Evolutionary conservation across 2,329 filamentous ascomycete species (phyloP).

Genomic region (Hymenoscyphus repandus): DNA sequence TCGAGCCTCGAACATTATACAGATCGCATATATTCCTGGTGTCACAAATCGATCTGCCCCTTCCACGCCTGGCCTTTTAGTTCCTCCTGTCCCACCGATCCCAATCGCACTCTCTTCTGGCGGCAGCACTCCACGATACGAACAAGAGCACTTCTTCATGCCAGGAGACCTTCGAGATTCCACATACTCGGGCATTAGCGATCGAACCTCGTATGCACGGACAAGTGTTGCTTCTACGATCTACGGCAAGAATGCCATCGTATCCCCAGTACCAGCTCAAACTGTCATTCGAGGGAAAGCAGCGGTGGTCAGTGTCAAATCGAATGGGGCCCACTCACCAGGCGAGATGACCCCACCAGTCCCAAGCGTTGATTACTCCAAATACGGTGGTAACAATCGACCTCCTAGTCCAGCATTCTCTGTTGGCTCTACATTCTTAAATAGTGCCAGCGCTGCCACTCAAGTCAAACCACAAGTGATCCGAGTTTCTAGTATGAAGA

Average conservation of each 20-base stretch:
- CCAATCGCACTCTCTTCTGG: constrained; percentile 59
- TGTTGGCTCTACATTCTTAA: constrained; percentile 63
- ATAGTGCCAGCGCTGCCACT: constrained; percentile 54
- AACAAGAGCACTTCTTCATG: constrained; percentile 90
- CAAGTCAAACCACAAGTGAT: constrained; percentile 55
- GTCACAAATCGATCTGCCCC: constrained; percentile 88
- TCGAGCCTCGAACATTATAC: constrained; percentile 96
- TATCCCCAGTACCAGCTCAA: constrained; percentile 73
- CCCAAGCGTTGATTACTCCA: constrained; percentile 62
- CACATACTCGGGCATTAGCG: constrained; percentile 72
- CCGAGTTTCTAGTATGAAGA: constrained; percentile 49
- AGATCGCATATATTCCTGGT: constrained; percentile 97
- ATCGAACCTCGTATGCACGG: constrained; percentile 58
- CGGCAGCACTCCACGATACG: constrained; percentile 51
- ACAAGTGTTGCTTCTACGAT: constrained; percentile 87
- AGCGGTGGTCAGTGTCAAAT: constrained; percentile 88
- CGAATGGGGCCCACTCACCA: constrained; percentile 50
- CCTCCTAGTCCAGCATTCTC: constrained; percentile 58
- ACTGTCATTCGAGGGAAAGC: constrained; percentile 85
- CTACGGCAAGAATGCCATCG: constrained; percentile 84
- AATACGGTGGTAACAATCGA: constrained; percentile 41
- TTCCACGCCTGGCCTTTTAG: constrained; percentile 72
- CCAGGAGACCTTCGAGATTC: constrained; percentile 87
- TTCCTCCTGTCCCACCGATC: constrained; percentile 91
- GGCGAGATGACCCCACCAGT: constrained; percentile 62